Conservation (phyloP, 2,329 filamentous ascomycete genomes). For the Phialemonium atrogriseum region DNA sequence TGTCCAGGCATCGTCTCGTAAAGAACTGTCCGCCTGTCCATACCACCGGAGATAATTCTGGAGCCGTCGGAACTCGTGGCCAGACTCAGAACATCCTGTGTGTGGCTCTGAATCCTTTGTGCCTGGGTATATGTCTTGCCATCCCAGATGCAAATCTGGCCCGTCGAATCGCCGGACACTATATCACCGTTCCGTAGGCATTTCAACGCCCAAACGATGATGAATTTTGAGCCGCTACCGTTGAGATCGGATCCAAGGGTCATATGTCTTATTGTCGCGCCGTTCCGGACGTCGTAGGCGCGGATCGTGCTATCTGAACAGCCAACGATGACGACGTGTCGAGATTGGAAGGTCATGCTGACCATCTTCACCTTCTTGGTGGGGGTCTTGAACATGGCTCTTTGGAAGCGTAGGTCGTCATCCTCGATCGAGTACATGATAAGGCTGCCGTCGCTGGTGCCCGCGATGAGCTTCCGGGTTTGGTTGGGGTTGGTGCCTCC, state of each 20-base stretch:
- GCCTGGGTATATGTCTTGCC: slow-evolving; percentile 83
- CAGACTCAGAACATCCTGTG: slow-evolving; percentile 86
- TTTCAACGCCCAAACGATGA: slow-evolving; percentile 90
- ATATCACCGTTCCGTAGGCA: slow-evolving; percentile 82
- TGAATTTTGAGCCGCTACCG: slow-evolving; percentile 73
- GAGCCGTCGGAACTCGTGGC: slow-evolving; percentile 72
- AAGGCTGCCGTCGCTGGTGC: slow-evolving; percentile 85
- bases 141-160: slow-evolving; percentile 89
- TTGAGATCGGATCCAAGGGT: slow-evolving; percentile 71
- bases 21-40: slow-evolving; percentile 79
- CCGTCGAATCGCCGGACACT: slow-evolving; percentile 89
- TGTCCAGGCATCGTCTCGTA: slow-evolving; percentile 61
- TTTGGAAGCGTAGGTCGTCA: slow-evolving; percentile 71
- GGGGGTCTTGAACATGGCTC: slow-evolving; percentile 65
- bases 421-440: slow-evolving; percentile 82
- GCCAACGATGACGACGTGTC: slow-evolving; percentile 74
- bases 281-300: slow-evolving; percentile 77
- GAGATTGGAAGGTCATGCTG: slow-evolving; percentile 83
- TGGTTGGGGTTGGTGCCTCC: slow-evolving; percentile 13
- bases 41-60: slow-evolving; percentile 80
- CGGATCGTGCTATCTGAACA: slow-evolving; percentile 97
- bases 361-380: slow-evolving; percentile 83
- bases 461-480: slow-evolving; percentile 61
- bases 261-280: slow-evolving; percentile 70
- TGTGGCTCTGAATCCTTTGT: slow-evolving; percentile 79